A percentile compares a stretch with the other conserved stretches of the same genome.
Conservation (phyloP, 2,329 filamentous ascomycete genomes). For the Dryadomyces quercivorus region DNA sequence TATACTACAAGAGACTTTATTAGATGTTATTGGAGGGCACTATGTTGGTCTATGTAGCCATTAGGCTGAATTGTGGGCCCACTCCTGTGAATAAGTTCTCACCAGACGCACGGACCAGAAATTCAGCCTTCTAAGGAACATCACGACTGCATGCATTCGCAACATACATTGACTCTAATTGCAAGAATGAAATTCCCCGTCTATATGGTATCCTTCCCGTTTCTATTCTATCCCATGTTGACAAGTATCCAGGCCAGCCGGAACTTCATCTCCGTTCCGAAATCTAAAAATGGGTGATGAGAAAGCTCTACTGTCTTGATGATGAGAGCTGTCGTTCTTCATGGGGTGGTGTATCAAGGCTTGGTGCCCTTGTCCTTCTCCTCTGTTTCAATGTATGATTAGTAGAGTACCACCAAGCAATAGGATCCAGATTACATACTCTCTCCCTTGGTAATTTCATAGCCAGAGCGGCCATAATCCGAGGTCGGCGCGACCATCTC, state of each 20-base stretch:
- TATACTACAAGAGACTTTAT: constrained; percentile 11
- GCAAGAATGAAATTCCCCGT: background rate
- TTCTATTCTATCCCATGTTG: background rate
- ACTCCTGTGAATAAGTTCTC: too few relatives aligned
- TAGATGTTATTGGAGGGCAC: background rate
- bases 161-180: background rate
- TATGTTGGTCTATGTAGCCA: background rate
- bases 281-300: too few relatives aligned
- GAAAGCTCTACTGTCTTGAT: too few relatives aligned
- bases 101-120: too few relatives aligned
- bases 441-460: constrained; percentile 1
- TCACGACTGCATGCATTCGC: too few relatives aligned
- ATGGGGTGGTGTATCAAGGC: background rate
- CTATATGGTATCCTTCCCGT: background rate
- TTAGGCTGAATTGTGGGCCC: too few relatives aligned
- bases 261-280: too few relatives aligned
- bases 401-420: too few relatives aligned
- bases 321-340: too few relatives aligned
- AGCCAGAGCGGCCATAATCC: background rate
- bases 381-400: background rate
- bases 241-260: too few relatives aligned
- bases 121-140: too few relatives aligned
- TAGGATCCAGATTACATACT: background rate
- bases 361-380: background rate
- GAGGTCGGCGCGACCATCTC: background rate